These are phyloP conservation scores for Mycena olivaceomarginata DNA, from an alignment of 768 basidiomycete genomes.

Conservation along the genomic window DNA sequence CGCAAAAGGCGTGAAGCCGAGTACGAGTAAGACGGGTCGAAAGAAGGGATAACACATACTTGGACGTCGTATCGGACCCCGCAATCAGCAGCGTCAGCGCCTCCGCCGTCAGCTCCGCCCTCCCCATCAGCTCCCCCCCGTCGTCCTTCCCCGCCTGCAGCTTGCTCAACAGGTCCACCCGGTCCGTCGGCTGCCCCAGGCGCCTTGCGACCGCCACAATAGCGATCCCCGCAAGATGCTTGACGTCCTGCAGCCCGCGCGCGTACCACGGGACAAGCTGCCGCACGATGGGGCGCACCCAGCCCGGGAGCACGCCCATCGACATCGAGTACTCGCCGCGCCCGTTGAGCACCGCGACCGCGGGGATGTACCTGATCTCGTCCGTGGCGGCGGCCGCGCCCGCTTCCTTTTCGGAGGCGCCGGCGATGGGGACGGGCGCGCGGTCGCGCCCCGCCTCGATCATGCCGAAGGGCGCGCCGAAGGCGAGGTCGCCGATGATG, in stretches of 20 bases:
- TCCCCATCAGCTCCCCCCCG: slow-evolving; percentile 87
- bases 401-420: slow-evolving; percentile 68
- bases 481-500: slow-evolving; percentile 92
- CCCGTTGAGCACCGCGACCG: slow-evolving; percentile 90
- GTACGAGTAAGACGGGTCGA: neutral
- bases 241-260: slow-evolving; percentile 78
- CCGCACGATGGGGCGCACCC: slow-evolving; percentile 77
- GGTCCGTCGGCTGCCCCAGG: slow-evolving; percentile 79
- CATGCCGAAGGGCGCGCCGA: slow-evolving; percentile 95
- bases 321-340: slow-evolving; percentile 92
- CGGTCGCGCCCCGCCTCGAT: slow-evolving; percentile 82
- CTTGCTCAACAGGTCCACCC: slow-evolving; percentile 89
- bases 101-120: slow-evolving; percentile 92
- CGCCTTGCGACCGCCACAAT: slow-evolving; percentile 89
- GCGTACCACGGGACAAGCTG: slow-evolving; percentile 84
- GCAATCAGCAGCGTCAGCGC: slow-evolving; percentile 91
- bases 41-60: slow-evolving; percentile 67
- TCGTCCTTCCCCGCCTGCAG: slow-evolving; percentile 87
- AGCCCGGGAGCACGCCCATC: slow-evolving; percentile 85
- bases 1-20: neutral
- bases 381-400: slow-evolving; percentile 4
- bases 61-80: slow-evolving; percentile 95
- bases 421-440: slow-evolving; percentile 80
- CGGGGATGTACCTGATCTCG: slow-evolving; percentile 81
- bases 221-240: slow-evolving; percentile 86